Base-by-base conservation (phyloP, 768 basidiomycete genomes). In the Neoboletus subvelutipes region DNA sequence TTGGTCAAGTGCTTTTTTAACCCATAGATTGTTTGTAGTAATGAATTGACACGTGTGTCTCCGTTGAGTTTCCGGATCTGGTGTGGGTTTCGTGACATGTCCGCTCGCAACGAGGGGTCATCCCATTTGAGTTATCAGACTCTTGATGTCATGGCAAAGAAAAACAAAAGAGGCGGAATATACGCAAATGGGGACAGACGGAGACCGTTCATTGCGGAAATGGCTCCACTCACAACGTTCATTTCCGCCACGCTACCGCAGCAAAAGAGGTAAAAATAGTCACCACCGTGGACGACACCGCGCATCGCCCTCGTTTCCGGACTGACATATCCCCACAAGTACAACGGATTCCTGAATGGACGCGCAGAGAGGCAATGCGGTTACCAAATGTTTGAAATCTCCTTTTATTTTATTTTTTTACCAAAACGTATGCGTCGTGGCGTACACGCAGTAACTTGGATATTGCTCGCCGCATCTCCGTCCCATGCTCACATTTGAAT, bases 1-100 rank as follows among this genome's bases (percentile, higher is more conserved):
- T 58, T 68, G 66, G 73, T 61, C 76, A 70, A 72, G 64, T 56
- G 67, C 67, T 61, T 64, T 63, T 50, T 66, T 63, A 46, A 37
- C 15, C 29, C 15, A 31, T 68, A 68, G 60, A n/a, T n/a, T n/a
- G n/a, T n/a, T n/a, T n/a, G n/a, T n/a, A n/a, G n/a, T n/a, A n/a
- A n/a, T n/a, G n/a, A n/a, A n/a, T n/a, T n/a, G n/a, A n/a, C n/a
- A n/a, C n/a, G n/a, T n/a, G n/a, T n/a, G n/a, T 36, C 8, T 18
- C 37, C 9, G 3, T 42, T 22, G 18, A 26, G 54, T 28, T 42
- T 29, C 17, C 7, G 11, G 15, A 49, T 43, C 18, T 28, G 39
- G 31, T 37, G 22, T 46, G n/a, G 39, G 20, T 36, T 18, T 34
- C 50, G 29, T 28, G 12, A 10, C 13, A 7, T 15, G 34, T 36